Conservation (phyloP, 352 stramenopile genomes). For the Pythium vanterpoolii region DNA sequence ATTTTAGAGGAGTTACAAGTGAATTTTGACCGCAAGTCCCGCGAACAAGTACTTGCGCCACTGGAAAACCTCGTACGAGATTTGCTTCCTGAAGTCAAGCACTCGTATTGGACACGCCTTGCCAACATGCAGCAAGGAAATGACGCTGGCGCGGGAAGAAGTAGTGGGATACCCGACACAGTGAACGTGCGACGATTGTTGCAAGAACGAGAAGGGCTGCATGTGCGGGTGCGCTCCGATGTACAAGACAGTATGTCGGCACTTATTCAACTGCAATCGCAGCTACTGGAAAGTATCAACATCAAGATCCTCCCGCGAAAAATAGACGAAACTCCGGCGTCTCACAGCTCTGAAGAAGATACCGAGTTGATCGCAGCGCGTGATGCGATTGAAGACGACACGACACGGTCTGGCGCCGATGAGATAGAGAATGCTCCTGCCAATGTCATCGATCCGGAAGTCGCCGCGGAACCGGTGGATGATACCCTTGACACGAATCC, state of each 20-base stretch:
- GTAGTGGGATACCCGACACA: conserved; percentile 6
- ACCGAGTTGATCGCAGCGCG: not conserved
- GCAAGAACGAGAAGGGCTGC: conserved; percentile 48
- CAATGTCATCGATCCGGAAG: conserved; percentile 13
- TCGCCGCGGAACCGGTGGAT: not conserved
- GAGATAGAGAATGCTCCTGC: not conserved
- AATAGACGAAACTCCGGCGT: not conserved
- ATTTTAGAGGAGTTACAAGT: conserved; percentile 37
- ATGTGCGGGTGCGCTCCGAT: conserved; percentile 37
- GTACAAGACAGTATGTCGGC: conserved; percentile 52
- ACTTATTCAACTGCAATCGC: conserved; percentile 45
- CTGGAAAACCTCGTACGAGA: conserved; percentile 42
- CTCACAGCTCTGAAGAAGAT: conserved; percentile 1
- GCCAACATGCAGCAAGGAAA: conserved; percentile 21
- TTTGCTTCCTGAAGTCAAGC: conserved; percentile 66
- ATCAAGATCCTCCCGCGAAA: conserved; percentile 5
- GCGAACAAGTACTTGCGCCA: conserved; percentile 38
- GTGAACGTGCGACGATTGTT: conserved; percentile 42
- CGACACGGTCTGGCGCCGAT: not conserved
- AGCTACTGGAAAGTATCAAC: conserved; percentile 32
- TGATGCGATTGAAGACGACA: conserved; percentile 3
- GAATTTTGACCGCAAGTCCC: conserved; percentile 41
- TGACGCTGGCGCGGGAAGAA: not conserved
- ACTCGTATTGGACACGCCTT: conserved; percentile 70
- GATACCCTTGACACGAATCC: not conserved